Evolutionary conservation across 2,329 filamentous ascomycete genomes (phyloP), one percentile per base, ranked within the genome.

Genomic region (Penicillium sp.): DNA sequence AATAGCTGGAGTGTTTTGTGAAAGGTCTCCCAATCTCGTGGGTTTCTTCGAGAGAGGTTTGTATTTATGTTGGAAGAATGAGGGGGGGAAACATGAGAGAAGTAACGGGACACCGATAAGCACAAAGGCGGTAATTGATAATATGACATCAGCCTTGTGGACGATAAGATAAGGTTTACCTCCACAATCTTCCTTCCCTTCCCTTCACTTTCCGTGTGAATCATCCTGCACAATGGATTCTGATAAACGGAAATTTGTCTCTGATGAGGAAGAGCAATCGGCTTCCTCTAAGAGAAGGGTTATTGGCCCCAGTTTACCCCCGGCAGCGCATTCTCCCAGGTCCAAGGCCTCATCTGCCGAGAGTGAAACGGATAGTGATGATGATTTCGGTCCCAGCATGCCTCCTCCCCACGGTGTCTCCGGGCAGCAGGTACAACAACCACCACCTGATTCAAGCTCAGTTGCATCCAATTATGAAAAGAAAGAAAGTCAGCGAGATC

Each of bases 401-500:
- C 71, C 77, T 37, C 66, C 72, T 53, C 62, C 71, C n/a, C 59
- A 53, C 3, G 63, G 67, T 23, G 35, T 16, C 5, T 31, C 55
- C 16, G 26, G n/a, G 23, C 33, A 7, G 11, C 19, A 45, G 3
- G 13, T 16, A 3, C 54, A 10, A 4, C 19, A 25, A 25, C 49
- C 4, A 21, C 26, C 13, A 16, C 33, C 25, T 16, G 33, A 25
- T 14, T 45, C 21, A n/a, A 37, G 9, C 21, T 21, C 25, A 67
- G 69, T 27, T 61, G 13, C 42, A 31, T 9, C 54, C 2, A 14
- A 25, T 4, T 26, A 27, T 8, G 54, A 78, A 37, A 65, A 74
- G 19, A 69, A 71, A 14, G 67, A 80, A 33, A 67, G 72, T 8
- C 83, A 88, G 71, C 88, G 93, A 67, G 93, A 96, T 78, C 88